These are phyloP conservation scores for Aspergillus fijiensis DNA, from an alignment of 2,329 filamentous ascomycete genomes.

Conservation along the genomic window DNA sequence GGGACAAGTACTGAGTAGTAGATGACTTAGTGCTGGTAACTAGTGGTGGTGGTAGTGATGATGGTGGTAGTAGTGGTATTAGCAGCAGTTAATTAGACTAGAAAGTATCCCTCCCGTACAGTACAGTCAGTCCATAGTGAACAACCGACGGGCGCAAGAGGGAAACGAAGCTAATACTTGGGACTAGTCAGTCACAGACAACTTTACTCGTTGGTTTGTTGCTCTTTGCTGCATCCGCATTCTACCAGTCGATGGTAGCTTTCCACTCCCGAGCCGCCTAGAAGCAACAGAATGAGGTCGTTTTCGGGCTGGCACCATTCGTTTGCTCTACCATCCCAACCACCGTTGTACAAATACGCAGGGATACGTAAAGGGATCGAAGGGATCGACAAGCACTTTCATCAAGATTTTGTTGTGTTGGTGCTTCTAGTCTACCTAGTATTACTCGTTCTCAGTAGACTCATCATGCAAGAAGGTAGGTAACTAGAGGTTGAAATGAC, in stretches of 20 bases:
- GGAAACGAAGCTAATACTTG: constrained; percentile 11
- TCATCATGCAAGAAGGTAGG: not conserved
- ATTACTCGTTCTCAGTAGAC: no score
- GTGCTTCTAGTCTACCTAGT: no score
- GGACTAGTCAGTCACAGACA: not conserved
- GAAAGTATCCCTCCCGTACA: no score
- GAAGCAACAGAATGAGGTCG: not conserved
- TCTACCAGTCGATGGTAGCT: not conserved
- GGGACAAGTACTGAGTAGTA: not conserved
- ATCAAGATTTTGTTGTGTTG: not conserved
- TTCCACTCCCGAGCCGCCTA: not conserved
- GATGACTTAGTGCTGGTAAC: not conserved
- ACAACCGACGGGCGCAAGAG: not conserved
- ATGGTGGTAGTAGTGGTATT: not conserved
- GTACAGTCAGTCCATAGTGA: not conserved
- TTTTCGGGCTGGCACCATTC: not conserved
- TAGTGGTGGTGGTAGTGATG: not conserved
- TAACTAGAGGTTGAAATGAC: not conserved
- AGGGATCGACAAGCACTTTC: not conserved
- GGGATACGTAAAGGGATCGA: not conserved
- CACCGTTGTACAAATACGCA: not conserved
- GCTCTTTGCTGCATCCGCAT: not conserved
- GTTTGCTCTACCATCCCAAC: not conserved
- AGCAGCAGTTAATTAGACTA: no score
- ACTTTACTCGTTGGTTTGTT: not conserved